A percentile compares a stretch with the other conserved stretches of the same genome.
Evolutionary conservation across 2,329 filamentous ascomycete species (phyloP).

Genomic region (Fusarium sacchari): DNA sequence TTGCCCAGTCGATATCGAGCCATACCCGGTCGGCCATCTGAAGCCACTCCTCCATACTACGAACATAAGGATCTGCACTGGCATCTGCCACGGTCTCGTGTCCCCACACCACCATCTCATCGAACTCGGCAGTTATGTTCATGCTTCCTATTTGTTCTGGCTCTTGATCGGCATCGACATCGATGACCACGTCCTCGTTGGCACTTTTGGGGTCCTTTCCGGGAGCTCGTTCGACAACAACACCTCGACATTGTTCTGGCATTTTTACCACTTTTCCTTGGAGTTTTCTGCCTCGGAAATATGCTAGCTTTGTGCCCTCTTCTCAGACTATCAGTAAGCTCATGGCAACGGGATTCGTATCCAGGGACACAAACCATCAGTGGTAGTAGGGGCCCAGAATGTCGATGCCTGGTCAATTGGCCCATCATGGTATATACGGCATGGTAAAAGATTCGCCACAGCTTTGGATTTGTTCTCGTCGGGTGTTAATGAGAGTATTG

Average conservation of each 20-base stretch:
- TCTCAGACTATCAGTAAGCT: background rate
- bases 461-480: conserved; percentile 48
- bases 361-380: conserved; percentile 52
- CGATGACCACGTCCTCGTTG: conserved; percentile 52
- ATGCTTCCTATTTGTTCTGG: conserved; percentile 60
- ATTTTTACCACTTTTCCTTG: conserved; percentile 73
- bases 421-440: conserved; percentile 82
- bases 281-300: conserved; percentile 85
- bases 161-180: conserved; percentile 55
- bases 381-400: conserved; percentile 74
- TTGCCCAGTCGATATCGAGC: background rate
- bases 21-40: conserved; percentile 74
- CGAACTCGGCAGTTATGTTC: conserved; percentile 74
- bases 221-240: conserved; percentile 60
- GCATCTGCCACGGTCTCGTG: conserved; percentile 75
- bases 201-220: conserved; percentile 49
- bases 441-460: conserved; percentile 80
- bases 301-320: conserved; percentile 67
- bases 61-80: conserved; percentile 74
- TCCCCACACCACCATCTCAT: conserved; percentile 83
- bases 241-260: conserved; percentile 76
- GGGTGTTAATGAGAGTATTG: conserved; percentile 55
- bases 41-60: conserved; percentile 84
- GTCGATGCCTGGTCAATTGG: conserved; percentile 69
- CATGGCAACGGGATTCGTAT: background rate